Evolutionary conservation across 208 protist genomes (phyloP).

Genomic region (Wallacemonas sp.): DNA sequence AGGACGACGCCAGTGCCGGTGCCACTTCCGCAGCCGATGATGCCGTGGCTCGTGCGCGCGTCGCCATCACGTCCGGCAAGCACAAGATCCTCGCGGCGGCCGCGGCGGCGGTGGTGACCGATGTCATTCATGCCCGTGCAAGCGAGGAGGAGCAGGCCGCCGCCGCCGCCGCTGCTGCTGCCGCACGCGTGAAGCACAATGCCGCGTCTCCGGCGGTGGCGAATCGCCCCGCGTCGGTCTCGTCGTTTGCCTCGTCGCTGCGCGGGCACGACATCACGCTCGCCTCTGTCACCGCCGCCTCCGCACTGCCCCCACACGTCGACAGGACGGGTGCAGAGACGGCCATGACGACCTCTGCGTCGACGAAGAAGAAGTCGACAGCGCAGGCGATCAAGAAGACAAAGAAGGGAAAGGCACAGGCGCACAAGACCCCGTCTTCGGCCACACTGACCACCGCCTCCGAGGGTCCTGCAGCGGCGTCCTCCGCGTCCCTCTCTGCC

Average conservation of each 20-base stretch:
- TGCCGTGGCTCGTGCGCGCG: not conserved
- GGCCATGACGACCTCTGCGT: too few relatives aligned
- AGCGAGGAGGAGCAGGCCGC: not conserved
- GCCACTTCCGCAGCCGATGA: not conserved
- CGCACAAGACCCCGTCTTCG: not conserved
- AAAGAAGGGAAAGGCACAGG: not conserved
- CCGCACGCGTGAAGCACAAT: not conserved
- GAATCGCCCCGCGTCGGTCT: not conserved
- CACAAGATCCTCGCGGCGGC: slow-evolving; percentile 10
- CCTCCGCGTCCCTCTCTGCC: too few relatives aligned
- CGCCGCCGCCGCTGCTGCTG: too few relatives aligned
- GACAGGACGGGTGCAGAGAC: not conserved
- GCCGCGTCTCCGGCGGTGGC: not conserved
- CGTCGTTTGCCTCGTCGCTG: slow-evolving; percentile 10
- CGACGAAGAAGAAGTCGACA: too few relatives aligned
- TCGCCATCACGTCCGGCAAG: slow-evolving; percentile 2
- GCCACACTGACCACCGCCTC: not conserved
- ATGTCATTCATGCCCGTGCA: slow-evolving; percentile 6
- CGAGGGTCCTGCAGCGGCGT: too few relatives aligned
- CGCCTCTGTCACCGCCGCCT: not conserved
- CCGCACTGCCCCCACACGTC: not conserved
- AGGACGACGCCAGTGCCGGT: not conserved
- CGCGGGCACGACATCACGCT: not conserved
- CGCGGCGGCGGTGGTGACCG: slow-evolving; percentile 12
- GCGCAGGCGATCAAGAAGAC: not conserved